Evolutionary conservation across 2,329 filamentous ascomycete genomes (phyloP).

Genomic region (Colletotrichum phormii): DNA sequence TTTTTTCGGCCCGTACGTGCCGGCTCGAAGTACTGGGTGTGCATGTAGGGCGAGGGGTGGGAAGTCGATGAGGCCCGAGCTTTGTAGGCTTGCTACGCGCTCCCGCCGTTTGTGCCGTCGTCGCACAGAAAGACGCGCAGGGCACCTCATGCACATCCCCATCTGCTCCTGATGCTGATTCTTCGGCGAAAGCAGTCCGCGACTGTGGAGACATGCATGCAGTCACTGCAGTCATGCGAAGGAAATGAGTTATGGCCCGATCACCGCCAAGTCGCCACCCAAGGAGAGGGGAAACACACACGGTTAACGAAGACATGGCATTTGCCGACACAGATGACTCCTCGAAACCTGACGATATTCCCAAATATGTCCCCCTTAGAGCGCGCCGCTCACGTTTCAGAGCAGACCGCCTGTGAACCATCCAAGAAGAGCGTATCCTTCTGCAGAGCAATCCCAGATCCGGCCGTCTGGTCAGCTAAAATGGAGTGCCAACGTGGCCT

Average conservation of each 20-base stretch:
- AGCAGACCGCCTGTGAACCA: conserved; percentile 5
- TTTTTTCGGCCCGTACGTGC: no score
- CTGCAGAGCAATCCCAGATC: conserved; percentile 15
- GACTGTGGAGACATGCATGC: conserved; percentile 7
- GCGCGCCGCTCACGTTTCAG: conserved; percentile 26
- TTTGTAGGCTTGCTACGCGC: no score
- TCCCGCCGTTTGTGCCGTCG: no score
- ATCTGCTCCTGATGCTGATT: conserved; percentile 5
- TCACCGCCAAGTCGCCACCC: conserved; percentile 10
- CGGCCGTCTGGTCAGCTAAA: conserved; percentile 32
- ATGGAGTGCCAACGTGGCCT: conserved; percentile 29
- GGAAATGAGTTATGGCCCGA: conserved; percentile 18
- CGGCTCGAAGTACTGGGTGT: no score
- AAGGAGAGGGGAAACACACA: background rate
- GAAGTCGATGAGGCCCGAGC: no score
- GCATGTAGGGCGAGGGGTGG: no score
- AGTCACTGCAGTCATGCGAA: conserved; percentile 15
- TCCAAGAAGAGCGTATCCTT: conserved; percentile 2
- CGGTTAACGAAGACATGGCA: background rate
- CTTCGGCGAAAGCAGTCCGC: background rate
- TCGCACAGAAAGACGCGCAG: conserved; percentile 16
- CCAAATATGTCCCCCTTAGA: background rate
- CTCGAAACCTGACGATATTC: conserved; percentile 16
- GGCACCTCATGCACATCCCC: conserved; percentile 17
- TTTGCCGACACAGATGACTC: background rate